phyloP scores from a whole-genome alignment of 768 basidiomycete species.

The Naganishia friedmannii region DNA sequence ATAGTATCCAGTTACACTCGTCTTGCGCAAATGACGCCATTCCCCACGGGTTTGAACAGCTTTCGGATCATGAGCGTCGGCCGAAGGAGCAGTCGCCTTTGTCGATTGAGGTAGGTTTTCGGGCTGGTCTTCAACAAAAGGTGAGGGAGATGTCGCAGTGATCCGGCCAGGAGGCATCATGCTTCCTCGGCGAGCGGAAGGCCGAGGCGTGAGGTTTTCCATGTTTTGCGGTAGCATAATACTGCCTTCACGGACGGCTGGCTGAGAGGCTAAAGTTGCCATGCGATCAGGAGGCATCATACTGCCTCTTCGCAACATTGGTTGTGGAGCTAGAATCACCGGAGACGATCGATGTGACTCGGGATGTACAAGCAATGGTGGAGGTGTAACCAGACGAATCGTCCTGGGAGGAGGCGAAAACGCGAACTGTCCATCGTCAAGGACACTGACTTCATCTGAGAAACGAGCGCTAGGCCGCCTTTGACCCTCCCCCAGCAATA shows the following conservation, averaged over 20 bases:
- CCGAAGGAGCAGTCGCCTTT: neutral
- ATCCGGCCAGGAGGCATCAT: neutral
- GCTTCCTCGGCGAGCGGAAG: neutral
- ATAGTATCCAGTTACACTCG: slow-evolving; percentile 16
- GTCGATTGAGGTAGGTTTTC: neutral
- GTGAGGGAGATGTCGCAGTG: neutral
- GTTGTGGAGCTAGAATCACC: slow-evolving; percentile 2
- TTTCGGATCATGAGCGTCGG: neutral
- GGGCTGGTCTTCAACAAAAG: neutral
- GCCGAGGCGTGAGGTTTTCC: neutral
- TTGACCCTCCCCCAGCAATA: neutral
- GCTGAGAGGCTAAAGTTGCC: no score
- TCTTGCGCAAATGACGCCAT: slow-evolving; percentile 1
- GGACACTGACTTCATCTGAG: slow-evolving; percentile 8
- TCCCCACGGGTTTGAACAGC: slow-evolving; percentile 5
- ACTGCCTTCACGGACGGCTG: no score
- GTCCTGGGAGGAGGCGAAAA: slow-evolving; percentile 4
- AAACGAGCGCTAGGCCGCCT: slow-evolving; percentile 8
- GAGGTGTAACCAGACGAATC: neutral
- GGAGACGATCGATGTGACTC: neutral
- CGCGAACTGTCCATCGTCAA: neutral
- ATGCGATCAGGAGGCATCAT: neutral
- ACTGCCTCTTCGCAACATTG: neutral
- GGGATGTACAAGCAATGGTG: neutral
- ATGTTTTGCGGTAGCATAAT: no score